These are phyloP conservation scores for Rhizopogon roseolus DNA, from an alignment of 768 basidiomycete genomes.

Conservation along the genomic window DNA sequence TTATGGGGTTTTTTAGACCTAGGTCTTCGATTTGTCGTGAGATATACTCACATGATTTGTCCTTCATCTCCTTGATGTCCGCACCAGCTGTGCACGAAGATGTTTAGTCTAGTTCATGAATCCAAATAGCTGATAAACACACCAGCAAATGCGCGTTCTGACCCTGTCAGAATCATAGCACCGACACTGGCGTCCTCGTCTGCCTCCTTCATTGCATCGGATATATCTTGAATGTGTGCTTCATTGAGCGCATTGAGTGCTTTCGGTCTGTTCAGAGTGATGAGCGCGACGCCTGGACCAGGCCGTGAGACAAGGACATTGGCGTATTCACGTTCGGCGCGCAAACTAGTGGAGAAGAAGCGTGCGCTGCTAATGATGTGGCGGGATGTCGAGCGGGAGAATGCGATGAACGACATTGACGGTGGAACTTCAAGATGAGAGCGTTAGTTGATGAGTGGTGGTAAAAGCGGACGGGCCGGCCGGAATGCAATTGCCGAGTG, in stretches of 20 bases:
- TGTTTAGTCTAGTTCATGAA: not conserved
- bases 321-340: constrained; percentile 38
- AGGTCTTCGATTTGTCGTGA: not conserved
- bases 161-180: constrained; percentile 90
- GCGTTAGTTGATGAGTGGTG: not conserved
- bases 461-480: not conserved
- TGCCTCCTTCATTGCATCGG: constrained; percentile 65
- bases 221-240: constrained; percentile 78
- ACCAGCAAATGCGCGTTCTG: constrained; percentile 92
- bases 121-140: constrained; percentile 16
- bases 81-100: constrained; percentile 65
- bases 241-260: constrained; percentile 84
- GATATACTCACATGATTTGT: constrained; percentile 70
- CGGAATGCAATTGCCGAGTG: not conserved
- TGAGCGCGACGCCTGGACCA: constrained; percentile 64
- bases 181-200: constrained; percentile 70
- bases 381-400: constrained; percentile 5
- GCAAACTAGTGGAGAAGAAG: constrained; percentile 24
- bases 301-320: constrained; percentile 69
- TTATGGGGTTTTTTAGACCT: constrained; percentile 2
- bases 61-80: constrained; percentile 99
- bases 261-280: constrained; percentile 87
- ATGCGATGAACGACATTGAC: constrained; percentile 14
- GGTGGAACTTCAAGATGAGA: not conserved
- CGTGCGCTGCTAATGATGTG: constrained; percentile 7